Conservation (phyloP, 495 filamentous ascomycete genomes). For the Hypoxylon fragiforme region DNA sequence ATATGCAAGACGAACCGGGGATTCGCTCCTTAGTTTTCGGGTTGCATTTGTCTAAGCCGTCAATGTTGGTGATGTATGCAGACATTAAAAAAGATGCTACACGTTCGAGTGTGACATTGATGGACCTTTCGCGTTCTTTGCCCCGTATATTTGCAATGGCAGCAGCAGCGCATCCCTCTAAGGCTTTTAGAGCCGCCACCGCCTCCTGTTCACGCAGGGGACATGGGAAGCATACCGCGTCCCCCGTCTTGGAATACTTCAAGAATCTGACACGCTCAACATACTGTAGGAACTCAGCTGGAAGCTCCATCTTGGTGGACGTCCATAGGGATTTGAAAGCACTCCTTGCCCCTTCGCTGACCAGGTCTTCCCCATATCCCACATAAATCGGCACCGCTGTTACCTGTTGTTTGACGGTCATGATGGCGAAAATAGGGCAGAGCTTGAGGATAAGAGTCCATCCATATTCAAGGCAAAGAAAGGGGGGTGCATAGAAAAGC, state of each 20-base stretch:
- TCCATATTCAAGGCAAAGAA: slow-evolving; percentile 8
- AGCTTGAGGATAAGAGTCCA: slow-evolving; percentile 3
- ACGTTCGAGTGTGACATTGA: slow-evolving; percentile 65
- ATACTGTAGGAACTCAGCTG: slow-evolving; percentile 36
- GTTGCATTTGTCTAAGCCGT: slow-evolving; percentile 67
- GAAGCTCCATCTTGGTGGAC: slow-evolving; percentile 35
- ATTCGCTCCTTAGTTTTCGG: slow-evolving; percentile 61
- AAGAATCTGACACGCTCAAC: slow-evolving; percentile 36
- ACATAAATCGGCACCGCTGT: slow-evolving; percentile 2
- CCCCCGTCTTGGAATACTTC: slow-evolving; percentile 34
- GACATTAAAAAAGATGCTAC: slow-evolving; percentile 70
- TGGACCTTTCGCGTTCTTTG: slow-evolving; percentile 40
- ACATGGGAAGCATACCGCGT: slow-evolving; percentile 56
- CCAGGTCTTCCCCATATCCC: slow-evolving; percentile 13
- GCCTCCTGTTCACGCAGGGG: slow-evolving; percentile 74
- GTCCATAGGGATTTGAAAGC: slow-evolving; percentile 35
- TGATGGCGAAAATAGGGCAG: slow-evolving; percentile 6
- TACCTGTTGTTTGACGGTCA: slow-evolving; percentile 22
- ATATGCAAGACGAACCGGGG: slow-evolving; percentile 55
- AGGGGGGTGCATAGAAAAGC: slow-evolving; percentile 1
- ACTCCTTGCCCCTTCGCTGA: slow-evolving; percentile 34
- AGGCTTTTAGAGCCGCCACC: slow-evolving; percentile 66
- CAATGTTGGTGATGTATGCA: slow-evolving; percentile 71
- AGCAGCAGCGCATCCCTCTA: slow-evolving; percentile 69
- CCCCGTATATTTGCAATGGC: slow-evolving; percentile 62